Percentiles rank a stretch among this genome's conserved stretches.
These are phyloP conservation scores for Ichthyophthirius multifiliis DNA, from an alignment of 169 alveolate species.

Conservation along the genomic window DNA sequence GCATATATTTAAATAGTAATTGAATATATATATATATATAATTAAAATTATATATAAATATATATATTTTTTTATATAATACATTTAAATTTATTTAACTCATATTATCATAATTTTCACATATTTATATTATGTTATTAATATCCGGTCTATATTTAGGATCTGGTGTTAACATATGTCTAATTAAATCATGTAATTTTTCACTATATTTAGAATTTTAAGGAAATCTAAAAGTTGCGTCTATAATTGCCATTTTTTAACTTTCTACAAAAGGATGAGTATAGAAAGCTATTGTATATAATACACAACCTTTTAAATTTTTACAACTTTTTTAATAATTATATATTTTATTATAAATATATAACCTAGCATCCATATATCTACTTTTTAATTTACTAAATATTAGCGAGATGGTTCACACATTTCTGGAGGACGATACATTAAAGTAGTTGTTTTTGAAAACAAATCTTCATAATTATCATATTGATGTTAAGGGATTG, in stretches of 20 bases:
- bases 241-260: slow-evolving; percentile 73
- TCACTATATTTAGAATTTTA: slow-evolving; percentile 40
- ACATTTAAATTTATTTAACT: background rate
- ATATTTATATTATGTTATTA: background rate
- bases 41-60: background rate
- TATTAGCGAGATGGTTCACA: slow-evolving; percentile 74
- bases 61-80: background rate
- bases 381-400: slow-evolving; percentile 79
- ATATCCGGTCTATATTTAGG: slow-evolving; percentile 66
- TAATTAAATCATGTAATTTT: slow-evolving; percentile 69
- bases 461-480: slow-evolving; percentile 72
- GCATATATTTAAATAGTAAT: too few species aligned
- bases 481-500: slow-evolving; percentile 16
- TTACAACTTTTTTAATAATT: background rate
- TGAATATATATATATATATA: background rate
- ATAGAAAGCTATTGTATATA: slow-evolving; percentile 78
- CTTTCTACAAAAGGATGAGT: slow-evolving; percentile 86
- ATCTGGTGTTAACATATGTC: slow-evolving; percentile 76
- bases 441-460: slow-evolving; percentile 87
- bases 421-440: slow-evolving; percentile 92
- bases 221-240: slow-evolving; percentile 72
- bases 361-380: slow-evolving; percentile 88
- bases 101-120: background rate
- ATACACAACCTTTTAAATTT: slow-evolving; percentile 58
- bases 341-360: background rate